Conservation (phyloP, 148 eudicot species). For the Vaccinium corymbosum region DNA sequence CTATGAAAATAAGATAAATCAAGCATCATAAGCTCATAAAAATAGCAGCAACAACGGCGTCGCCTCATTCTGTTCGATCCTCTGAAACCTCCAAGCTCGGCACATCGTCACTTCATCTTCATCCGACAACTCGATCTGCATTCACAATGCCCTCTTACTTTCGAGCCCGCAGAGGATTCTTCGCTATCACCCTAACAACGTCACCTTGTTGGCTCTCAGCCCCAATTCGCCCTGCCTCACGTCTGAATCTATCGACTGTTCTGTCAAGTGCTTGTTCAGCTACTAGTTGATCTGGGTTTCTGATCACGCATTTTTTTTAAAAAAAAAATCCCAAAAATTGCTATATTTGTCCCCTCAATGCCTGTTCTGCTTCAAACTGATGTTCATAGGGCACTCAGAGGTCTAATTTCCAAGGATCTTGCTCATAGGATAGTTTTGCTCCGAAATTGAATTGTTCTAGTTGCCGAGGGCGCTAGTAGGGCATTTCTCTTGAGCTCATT, state of each 20-base stretch:
- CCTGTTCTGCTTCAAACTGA: conserved; percentile 56
- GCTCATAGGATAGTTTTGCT: conserved; percentile 41
- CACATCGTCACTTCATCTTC: conserved; percentile 78
- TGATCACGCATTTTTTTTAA: no score
- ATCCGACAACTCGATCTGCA: conserved; percentile 54
- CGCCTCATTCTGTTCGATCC: conserved; percentile 53
- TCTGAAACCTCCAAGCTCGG: conserved; percentile 59
- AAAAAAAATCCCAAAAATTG: conserved; percentile 35
- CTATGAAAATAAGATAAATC: conserved; percentile 52
- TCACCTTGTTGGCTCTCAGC: conserved; percentile 71
- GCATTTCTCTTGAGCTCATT: background rate
- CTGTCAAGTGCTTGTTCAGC: conserved; percentile 42
- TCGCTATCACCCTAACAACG: background rate
- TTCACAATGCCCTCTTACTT: conserved; percentile 54
- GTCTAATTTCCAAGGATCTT: conserved; percentile 62
- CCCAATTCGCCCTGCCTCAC: conserved; percentile 95
- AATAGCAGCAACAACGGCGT: background rate
- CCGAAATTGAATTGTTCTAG: conserved; percentile 57
- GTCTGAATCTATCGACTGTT: conserved; percentile 73
- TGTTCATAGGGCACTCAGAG: conserved; percentile 53
- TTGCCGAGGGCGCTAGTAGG: conserved; percentile 68
- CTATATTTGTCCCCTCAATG: conserved; percentile 55
- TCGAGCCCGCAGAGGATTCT: conserved; percentile 38
- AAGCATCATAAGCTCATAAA: conserved; percentile 64
- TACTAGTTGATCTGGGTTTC: background rate